Evolutionary conservation across 129 eudicot genomes (phyloP).

Genomic region (Flaveria bidentis): DNA sequence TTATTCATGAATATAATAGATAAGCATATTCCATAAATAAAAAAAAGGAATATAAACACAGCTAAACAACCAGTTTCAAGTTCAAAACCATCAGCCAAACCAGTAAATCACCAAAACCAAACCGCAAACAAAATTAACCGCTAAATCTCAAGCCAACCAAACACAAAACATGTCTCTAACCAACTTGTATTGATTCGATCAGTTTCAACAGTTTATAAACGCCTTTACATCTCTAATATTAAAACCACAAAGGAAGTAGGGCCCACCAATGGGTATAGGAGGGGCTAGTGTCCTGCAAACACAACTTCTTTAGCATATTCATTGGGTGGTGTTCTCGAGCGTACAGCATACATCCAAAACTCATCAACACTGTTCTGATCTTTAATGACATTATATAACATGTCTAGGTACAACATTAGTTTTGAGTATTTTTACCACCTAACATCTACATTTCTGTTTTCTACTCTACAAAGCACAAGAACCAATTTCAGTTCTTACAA

Average conservation of each 20-base stretch:
- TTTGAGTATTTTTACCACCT: not conserved
- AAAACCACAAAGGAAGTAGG: not conserved
- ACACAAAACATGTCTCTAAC: not conserved
- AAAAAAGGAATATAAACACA: not conserved
- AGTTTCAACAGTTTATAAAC: not conserved
- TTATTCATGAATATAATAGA: not conserved
- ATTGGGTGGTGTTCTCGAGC: not conserved
- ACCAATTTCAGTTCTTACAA: not conserved
- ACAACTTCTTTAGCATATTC: not conserved
- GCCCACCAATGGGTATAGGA: not conserved
- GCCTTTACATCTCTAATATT: not conserved
- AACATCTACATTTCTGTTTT: slow-evolving; percentile 8
- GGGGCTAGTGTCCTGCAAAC: not conserved
- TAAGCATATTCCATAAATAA: no score
- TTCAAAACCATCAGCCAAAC: not conserved
- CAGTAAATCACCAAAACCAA: not conserved
- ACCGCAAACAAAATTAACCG: not conserved
- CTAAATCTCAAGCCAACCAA: not conserved
- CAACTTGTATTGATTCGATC: not conserved
- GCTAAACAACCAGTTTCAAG: not conserved
- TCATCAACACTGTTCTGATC: not conserved
- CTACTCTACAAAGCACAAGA: slow-evolving; percentile 11
- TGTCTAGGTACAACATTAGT: not conserved
- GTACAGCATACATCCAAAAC: not conserved
- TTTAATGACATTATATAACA: slow-evolving; percentile 2